Conservation (phyloP, 768 basidiomycete genomes). For the Tulasnella sp. region DNA sequence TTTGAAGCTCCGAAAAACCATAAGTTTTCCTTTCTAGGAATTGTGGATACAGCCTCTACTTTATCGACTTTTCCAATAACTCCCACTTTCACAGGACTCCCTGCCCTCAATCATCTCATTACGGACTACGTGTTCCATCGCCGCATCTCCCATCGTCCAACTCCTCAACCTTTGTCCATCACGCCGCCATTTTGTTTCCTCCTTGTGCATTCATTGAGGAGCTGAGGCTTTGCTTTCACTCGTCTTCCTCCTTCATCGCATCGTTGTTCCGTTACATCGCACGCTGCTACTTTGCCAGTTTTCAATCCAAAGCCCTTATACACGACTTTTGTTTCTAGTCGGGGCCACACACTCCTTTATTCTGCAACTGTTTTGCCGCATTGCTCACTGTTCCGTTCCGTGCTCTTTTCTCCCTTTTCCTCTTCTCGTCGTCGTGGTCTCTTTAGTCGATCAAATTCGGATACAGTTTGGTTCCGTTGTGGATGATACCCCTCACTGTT, state of each 20-base stretch:
- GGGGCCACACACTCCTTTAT: background rate
- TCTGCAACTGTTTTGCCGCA: too few relatives aligned
- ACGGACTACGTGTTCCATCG: too few relatives aligned
- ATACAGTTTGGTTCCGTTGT: too few relatives aligned
- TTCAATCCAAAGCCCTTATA: background rate
- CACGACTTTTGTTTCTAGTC: background rate
- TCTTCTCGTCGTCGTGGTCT: too few relatives aligned
- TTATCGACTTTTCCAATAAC: constrained; percentile 4
- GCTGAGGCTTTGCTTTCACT: background rate
- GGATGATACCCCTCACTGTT: too few relatives aligned
- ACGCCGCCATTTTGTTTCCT: background rate
- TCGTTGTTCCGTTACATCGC: constrained; percentile 4
- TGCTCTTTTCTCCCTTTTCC: too few relatives aligned
- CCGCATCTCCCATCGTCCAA: background rate
- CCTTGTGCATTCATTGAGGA: background rate
- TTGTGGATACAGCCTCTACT: background rate
- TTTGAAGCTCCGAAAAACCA: background rate
- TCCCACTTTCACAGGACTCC: background rate
- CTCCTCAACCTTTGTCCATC: background rate
- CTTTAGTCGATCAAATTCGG: too few relatives aligned
- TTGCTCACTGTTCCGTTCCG: too few relatives aligned
- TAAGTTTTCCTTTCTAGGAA: background rate
- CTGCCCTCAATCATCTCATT: too few relatives aligned
- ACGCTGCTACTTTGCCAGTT: background rate
- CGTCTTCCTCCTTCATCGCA: background rate